Base-by-base conservation (phyloP, 2,329 filamentous ascomycete species). In the Colletotrichum lindemuthianum region DNA sequence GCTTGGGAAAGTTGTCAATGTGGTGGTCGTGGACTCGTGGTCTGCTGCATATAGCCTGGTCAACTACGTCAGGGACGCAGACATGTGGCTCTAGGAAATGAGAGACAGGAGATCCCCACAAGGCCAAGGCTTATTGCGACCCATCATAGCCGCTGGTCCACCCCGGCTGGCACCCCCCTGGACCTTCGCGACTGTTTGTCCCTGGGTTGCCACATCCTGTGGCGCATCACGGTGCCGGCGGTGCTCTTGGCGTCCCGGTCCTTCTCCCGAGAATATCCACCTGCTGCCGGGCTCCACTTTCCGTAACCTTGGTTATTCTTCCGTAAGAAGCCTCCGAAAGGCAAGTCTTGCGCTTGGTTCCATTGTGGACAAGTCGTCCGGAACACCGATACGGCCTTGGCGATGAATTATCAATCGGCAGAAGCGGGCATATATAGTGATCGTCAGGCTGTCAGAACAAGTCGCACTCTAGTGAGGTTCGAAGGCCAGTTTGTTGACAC, bases 51-150 rank as follows among this genome's bases (percentile, higher is more conserved):
- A n/a, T 24, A 56, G 34, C 55, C 51, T 61, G 45, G 58, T 56
- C 51, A 52, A 52, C 61, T 65, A 65, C 61, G 61, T 65, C 58
- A 65, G 61, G 24, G 24, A 24, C 24, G 24, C 24, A 24, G 58
- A 52, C 51, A 55, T 56, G 58, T 57, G 51, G 61, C 52, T 44
- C 49, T 49, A 39, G 44, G 58, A 59, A 65, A 57, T 65, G 51
- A 61, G 57, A 65, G 50, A 61, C 24, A 47, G 58, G 56, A 56
- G 50, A 51, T 47, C 58, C 58, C 58, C 61, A 65, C 51, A 65
- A 57, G 60, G 57, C 60, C 60, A 64, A 64, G 60, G 43, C 50
- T 50, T 16, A 45, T 51, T 33, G 16, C 39, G 37, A 37, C 36
- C 32, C 47, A 41, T 15, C 44, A 44, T 40, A 52, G 51, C 43